Evolutionary conservation across 1,284 basidiomycete species (phyloP).

Genomic region (Leccinum pachyderme): DNA sequence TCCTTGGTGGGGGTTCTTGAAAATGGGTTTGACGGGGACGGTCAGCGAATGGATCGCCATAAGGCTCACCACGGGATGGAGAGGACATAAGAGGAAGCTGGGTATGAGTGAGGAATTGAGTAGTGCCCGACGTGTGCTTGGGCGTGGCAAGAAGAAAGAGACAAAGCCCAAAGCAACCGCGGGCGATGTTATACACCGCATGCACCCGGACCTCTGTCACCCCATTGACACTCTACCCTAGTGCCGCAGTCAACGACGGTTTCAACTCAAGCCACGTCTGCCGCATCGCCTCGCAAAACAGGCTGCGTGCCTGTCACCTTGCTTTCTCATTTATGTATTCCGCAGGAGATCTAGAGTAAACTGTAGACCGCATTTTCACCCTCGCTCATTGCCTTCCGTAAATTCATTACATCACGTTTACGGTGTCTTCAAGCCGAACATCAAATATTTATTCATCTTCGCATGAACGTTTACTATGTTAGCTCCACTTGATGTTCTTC

Average conservation of each 20-base stretch:
- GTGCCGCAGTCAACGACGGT: slow-evolving; percentile 12
- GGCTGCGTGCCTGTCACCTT: not conserved
- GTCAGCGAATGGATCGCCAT: slow-evolving; percentile 71
- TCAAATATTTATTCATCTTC: not conserved
- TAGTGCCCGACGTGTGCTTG: not conserved
- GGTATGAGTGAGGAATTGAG: not conserved
- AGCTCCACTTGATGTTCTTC: too few species aligned
- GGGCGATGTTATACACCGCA: slow-evolving; percentile 39
- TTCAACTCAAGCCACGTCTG: not conserved
- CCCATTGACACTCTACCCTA: slow-evolving; percentile 14
- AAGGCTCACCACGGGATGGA: slow-evolving; percentile 41
- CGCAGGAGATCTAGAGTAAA: not conserved
- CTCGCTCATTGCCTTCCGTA: not conserved
- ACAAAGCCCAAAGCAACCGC: slow-evolving; percentile 13
- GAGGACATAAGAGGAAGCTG: slow-evolving; percentile 44
- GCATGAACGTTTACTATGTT: too few species aligned
- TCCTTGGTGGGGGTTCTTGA: slow-evolving; percentile 46
- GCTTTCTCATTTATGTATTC: not conserved
- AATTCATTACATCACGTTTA: not conserved
- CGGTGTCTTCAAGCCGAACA: not conserved
- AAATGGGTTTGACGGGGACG: slow-evolving; percentile 59
- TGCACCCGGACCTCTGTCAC: slow-evolving; percentile 29
- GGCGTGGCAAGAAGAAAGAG: slow-evolving; percentile 9
- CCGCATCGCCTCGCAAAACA: not conserved
- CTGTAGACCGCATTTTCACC: not conserved